Base-by-base conservation (phyloP, 2,329 filamentous ascomycete genomes). In the Karstenula rhodostoma region DNA sequence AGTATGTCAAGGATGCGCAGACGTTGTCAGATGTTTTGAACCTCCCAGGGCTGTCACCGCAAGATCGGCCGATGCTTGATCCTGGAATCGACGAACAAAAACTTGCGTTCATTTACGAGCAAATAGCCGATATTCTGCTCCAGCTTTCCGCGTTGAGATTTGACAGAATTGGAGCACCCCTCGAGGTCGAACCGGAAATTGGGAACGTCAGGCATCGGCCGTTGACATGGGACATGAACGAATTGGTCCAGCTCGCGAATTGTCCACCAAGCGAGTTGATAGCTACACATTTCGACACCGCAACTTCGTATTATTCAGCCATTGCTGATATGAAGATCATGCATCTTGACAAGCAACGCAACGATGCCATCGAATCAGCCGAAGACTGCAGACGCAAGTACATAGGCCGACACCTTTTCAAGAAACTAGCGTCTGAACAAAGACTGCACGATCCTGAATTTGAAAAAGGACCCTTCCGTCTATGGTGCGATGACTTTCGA, bases 281-380 rank as follows among this genome's bases (percentile, higher is more conserved):
- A 27, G 27, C 52, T n/a, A 23, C 51, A 12, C 42, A 37, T 32
- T 58, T 58, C 48, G 29, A 44, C 48, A 53, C 48, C 7, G 51
- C 56, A 17, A 44, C 35, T 25, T 49, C 35, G 13, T 58, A 44
- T 48, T 58, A 44, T 37, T 53, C 48, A 19, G 48, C 48, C 6
- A 37, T 83, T 6, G 78, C 80, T 2, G 75, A 81, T 5, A 72
- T 81, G 62, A 77, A 84, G 44, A 66, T 84, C 7, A 68, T 68
- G 23, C 79, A 82, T 43, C 61, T 82, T 3, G 54, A 51, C 22
- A 72, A 72, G 19, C 80, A 83, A 58, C 72, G 71, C 12, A 81
- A 82, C 58, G 72, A 80, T 60, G 73, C 74, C 25, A 67, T 79
- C 4, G 59, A 72, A 2, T 73, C 68, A 3, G 66, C 67, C 9